Percentiles rank a stretch among this genome's conserved stretches.
These are phyloP conservation scores for Gossypioides kirkii DNA, from an alignment of 345 rosid species.

Conservation along the genomic window DNA sequence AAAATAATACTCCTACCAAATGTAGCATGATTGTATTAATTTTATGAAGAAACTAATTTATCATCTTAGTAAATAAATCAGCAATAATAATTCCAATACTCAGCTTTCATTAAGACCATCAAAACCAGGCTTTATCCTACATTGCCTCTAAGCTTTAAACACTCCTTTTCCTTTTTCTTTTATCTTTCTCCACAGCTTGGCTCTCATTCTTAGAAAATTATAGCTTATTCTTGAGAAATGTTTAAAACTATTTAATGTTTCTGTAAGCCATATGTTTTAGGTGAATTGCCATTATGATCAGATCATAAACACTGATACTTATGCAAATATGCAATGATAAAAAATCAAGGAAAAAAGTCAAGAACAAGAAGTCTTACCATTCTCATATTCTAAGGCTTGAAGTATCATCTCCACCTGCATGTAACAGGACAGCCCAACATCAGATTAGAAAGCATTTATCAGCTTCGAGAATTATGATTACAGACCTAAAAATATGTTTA, in stretches of 20 bases:
- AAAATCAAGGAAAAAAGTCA: neutral
- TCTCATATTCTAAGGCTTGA: conserved; percentile 94
- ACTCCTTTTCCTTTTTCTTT: neutral
- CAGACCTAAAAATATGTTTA: neutral
- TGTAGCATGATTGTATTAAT: neutral
- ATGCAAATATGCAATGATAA: neutral
- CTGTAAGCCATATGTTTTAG: neutral
- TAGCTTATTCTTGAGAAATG: neutral
- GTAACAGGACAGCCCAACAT: conserved; percentile 15
- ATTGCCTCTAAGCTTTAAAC: neutral
- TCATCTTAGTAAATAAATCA: neutral
- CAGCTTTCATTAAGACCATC: neutral
- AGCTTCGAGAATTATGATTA: too few species aligned
- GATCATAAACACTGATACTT: neutral
- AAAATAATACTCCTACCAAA: too few species aligned
- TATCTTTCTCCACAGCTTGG: neutral
- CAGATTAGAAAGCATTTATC: conserved; percentile 3
- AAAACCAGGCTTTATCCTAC: neutral
- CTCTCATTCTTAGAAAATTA: neutral
- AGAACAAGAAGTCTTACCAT: conserved; percentile 39
- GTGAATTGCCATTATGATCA: neutral
- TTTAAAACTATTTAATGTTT: neutral
- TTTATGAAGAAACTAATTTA: neutral
- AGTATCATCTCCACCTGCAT: conserved; percentile 91
- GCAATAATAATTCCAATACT: neutral